Conservation (phyloP, 2,329 filamentous ascomycete genomes). For the Fusarium sp. region DNA sequence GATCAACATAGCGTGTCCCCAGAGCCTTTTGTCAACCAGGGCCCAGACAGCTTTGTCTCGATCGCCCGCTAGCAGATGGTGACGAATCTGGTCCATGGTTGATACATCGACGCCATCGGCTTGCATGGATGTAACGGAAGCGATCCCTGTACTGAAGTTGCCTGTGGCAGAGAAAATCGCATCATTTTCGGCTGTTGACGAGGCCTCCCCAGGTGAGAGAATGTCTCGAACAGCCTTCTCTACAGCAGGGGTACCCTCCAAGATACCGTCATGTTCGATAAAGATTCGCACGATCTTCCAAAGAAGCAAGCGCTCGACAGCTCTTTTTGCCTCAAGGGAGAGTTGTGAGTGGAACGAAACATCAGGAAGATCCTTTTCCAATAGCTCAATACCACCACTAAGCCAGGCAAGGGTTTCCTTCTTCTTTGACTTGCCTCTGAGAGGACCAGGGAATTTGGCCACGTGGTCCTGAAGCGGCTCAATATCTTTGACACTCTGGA, state of each 20-base stretch:
- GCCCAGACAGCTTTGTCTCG: constrained; percentile 93
- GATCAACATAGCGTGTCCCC: constrained; percentile 96
- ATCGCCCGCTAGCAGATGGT: constrained; percentile 79
- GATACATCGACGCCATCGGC: constrained; percentile 76
- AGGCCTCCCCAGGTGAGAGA: constrained; percentile 68
- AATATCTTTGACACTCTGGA: constrained; percentile 79
- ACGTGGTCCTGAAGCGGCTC: constrained; percentile 77
- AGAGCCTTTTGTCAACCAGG: constrained; percentile 90
- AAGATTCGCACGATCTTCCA: constrained; percentile 88
- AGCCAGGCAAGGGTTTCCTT: constrained; percentile 91
- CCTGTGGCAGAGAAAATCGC: constrained; percentile 40
- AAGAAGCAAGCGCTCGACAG: constrained; percentile 81
- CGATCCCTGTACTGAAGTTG: constrained; percentile 42
- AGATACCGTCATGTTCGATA: constrained; percentile 84
- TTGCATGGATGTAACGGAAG: constrained; percentile 54
- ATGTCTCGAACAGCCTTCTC: constrained; percentile 80
- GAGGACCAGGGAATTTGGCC: constrained; percentile 86
- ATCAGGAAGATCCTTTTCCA: constrained; percentile 71
- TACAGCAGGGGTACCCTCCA: constrained; percentile 78
- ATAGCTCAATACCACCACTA: constrained; percentile 74
- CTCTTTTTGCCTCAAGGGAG: constrained; percentile 73
- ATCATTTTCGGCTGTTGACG: constrained; percentile 44
- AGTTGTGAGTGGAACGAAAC: constrained; percentile 61
- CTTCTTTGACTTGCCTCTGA: constrained; percentile 92
- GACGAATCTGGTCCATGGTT: constrained; percentile 77